Conservation (phyloP, 2,329 filamentous ascomycete genomes). For the Rhynchosporium graminicola region DNA sequence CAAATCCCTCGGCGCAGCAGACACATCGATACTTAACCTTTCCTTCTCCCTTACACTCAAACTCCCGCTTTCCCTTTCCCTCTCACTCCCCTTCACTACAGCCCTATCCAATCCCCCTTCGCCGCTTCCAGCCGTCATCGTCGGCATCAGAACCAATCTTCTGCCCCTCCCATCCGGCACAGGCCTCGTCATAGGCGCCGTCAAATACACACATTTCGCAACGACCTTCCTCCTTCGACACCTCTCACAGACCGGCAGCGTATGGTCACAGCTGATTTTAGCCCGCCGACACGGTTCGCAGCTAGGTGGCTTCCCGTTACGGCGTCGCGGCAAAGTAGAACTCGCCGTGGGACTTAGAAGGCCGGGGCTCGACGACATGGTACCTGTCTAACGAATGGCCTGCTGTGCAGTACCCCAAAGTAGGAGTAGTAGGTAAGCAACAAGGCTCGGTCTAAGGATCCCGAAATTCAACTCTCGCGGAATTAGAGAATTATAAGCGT, state of each 20-base stretch:
- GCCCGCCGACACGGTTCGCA: constrained; percentile 38
- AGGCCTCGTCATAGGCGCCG: constrained; percentile 35
- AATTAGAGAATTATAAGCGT: neutral
- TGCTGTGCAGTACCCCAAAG: neutral
- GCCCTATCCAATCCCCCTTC: neutral
- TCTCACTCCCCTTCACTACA: neutral
- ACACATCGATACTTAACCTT: constrained; percentile 3
- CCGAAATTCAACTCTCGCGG: constrained; percentile 1
- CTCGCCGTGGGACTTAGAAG: constrained; percentile 10
- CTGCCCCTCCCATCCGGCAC: constrained; percentile 17
- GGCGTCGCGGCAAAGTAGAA: constrained; percentile 25
- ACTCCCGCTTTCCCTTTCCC: neutral
- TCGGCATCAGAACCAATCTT: constrained; percentile 14
- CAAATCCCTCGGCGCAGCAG: neutral
- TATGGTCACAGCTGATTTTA: constrained; percentile 38
- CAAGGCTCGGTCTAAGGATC: constrained; percentile 5
- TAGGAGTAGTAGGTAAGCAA: neutral
- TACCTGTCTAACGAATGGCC: neutral
- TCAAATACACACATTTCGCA: constrained; percentile 34
- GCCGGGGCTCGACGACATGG: constrained; percentile 11
- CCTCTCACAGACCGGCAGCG: constrained; percentile 33
- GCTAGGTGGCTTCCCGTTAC: constrained; percentile 37
- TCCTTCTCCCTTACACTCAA: constrained; percentile 1
- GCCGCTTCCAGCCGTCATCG: constrained; percentile 17
- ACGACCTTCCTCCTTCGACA: constrained; percentile 34